Evolutionary conservation across 441 rosid species (phyloP), one percentile per base, ranked within the genome.

Genomic region (Melastoma candidum): DNA sequence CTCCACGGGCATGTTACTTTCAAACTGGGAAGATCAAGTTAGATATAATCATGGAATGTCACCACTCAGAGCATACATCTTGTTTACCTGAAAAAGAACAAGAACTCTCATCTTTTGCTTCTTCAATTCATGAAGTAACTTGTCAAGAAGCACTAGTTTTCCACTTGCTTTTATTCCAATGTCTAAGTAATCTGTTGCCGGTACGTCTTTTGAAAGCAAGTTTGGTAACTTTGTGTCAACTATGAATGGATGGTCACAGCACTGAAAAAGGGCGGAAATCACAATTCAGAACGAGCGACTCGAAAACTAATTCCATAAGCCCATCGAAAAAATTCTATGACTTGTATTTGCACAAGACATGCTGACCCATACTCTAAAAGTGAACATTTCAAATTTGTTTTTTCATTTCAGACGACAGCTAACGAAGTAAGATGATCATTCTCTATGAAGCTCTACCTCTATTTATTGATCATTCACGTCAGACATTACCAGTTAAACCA

Each of bases 101-200:
- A 94, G 76, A 49, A 78, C 96, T 78, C 75, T 85, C 47, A 77
- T 65, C 68, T 79, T 76, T 53, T 29, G 83, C 26, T 61, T 71
- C 68, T 76, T 80, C 58, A 82, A 67, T 66, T 79, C 87, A 44
- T 44, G 59, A 56, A 94, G 96, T 89, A 94, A 72, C 32, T 68
- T 72, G 53, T 85, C 86, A 54, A 94, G 89, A 60, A 87, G 78
- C 56, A 74, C 78, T 59, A 90, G 76, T 72, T 94, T 94, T 56
- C 96, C 95, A 54, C 99, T 83, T 47, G 92, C 99, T 76, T 85
- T 80, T 73, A 83, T 77, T 62, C 83, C 99, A 68, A 78, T 71
- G 63, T 89, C 87, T 68, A 89, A 65, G 58, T 58, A 26, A 47
- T 88, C 74, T 53, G 45, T 64, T 61, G 7, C 58, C 61, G 61